Base-by-base conservation (phyloP, 2,329 filamentous ascomycete species). In the Falciphora oryzae region DNA sequence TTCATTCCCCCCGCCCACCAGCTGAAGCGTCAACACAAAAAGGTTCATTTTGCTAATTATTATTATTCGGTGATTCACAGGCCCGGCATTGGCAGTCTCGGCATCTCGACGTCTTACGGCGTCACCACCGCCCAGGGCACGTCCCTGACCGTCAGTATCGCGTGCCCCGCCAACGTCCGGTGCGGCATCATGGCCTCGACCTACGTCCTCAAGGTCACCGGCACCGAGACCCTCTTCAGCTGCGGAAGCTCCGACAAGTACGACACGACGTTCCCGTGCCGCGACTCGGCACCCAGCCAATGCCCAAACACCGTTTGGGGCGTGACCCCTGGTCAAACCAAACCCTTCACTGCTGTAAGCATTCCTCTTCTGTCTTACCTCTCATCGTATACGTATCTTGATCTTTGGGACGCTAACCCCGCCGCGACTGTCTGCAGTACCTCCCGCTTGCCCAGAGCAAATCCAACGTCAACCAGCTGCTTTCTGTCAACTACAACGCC, bases 181-280 rank as follows among this genome's bases (percentile, higher is more conserved):
- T 66, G 66, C 28, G 65, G 64, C 11, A 35, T 68, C 35, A 65
- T 64, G 3, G 57, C 66, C 2, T 38, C 65, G 1, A 62, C 62
- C 60, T 61, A 61, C 60, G 60, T 61, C 16, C 60, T 61, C 14
- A 18, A 61, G 60, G 38, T 61, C 38, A 16, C 18, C 14, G 60
- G 60, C 5, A 61, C 60, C 35, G 60, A 61, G 38, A 61, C 60
- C 60, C 28, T 61, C 25, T 61, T 29, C 60, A 35, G 60, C 27
- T 61, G 60, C 38, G 60, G 60, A n/a, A 61, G 60, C 38, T n/a
- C 18, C 4, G 8, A 61, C 22, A 53, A 50, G 25, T 53, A 18
- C 38, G 60, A 61, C 38, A 35, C 44, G 38, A 38, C n/a, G 14
- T 61, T 27, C 25, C 60, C 60, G 35, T 61, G 60, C 60, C 38